These are phyloP conservation scores for Puccinellia tenuiflora DNA, from an alignment of 176 grass and related monocot genomes.

Conservation along the genomic window DNA sequence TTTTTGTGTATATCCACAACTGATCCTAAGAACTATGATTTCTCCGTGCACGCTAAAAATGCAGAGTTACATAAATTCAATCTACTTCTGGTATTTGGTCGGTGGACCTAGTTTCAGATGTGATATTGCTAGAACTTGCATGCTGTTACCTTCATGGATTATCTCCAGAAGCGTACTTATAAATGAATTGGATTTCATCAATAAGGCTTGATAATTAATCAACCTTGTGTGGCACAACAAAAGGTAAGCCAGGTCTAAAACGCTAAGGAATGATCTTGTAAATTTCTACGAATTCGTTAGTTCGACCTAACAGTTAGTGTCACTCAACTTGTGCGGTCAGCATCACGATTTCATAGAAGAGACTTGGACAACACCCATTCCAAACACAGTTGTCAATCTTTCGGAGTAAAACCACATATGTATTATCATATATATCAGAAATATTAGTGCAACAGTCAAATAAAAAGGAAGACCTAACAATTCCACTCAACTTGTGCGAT, in stretches of 20 bases:
- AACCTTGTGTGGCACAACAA: background rate
- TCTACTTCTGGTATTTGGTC: background rate
- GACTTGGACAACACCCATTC: background rate
- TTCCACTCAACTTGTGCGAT: background rate
- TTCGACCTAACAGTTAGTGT: too few relatives aligned
- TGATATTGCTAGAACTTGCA: background rate
- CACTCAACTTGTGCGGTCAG: background rate
- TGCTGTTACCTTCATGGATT: background rate
- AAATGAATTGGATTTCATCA: background rate
- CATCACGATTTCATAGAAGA: background rate
- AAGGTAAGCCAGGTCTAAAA: background rate
- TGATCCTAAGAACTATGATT: background rate
- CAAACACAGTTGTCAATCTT: background rate
- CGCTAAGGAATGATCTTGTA: background rate
- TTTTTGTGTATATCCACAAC: background rate
- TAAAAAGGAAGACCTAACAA: too few relatives aligned
- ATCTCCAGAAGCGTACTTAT: background rate
- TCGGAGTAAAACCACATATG: background rate
- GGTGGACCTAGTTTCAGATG: background rate
- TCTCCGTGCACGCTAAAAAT: background rate
- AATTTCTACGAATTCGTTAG: background rate
- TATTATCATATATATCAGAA: background rate
- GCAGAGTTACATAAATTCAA: background rate
- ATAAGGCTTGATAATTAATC: background rate
- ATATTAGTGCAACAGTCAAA: background rate